Conservation (phyloP, 805 yeast species). For the Isabelozyma heimii region DNA sequence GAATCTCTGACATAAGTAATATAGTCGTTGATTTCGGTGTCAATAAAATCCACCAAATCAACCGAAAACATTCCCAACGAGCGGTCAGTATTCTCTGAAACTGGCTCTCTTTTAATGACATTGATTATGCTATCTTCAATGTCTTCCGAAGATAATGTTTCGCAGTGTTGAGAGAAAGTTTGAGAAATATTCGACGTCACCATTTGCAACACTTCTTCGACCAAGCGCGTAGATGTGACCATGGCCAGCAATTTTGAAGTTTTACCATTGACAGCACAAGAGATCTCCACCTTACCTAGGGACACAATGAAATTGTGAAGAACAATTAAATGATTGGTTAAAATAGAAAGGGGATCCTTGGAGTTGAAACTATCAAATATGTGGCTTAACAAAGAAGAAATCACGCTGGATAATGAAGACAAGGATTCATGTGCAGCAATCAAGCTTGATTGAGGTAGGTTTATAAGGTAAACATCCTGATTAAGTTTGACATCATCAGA, state of each 20-base stretch:
- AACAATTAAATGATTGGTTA: constrained; percentile 10
- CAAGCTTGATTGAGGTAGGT: neutral
- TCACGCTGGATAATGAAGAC: constrained; percentile 1
- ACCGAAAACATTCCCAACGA: constrained; percentile 12
- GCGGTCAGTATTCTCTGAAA: neutral
- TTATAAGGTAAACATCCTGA: constrained; percentile 2
- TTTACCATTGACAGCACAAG: constrained; percentile 9
- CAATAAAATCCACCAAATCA: constrained; percentile 22
- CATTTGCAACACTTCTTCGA: neutral
- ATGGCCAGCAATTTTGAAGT: constrained; percentile 11
- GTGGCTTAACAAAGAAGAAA: constrained; percentile 1
- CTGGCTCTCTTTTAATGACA: neutral
- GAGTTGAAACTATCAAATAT: neutral
- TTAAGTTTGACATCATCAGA: constrained; percentile 11
- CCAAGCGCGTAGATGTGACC: constrained; percentile 4
- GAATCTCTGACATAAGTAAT: constrained; percentile 10
- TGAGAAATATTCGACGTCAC: neutral
- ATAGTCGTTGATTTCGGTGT: constrained; percentile 25
- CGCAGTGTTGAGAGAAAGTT: neutral
- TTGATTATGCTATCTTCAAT: neutral
- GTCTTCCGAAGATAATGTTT: neutral
- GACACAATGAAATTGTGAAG: constrained; percentile 25
- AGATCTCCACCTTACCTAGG: constrained; percentile 19
- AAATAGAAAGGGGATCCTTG: neutral
- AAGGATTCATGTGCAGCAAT: neutral